phyloP scores from a whole-genome alignment of 306 rosid genomes.

The Argentina anserina region DNA sequence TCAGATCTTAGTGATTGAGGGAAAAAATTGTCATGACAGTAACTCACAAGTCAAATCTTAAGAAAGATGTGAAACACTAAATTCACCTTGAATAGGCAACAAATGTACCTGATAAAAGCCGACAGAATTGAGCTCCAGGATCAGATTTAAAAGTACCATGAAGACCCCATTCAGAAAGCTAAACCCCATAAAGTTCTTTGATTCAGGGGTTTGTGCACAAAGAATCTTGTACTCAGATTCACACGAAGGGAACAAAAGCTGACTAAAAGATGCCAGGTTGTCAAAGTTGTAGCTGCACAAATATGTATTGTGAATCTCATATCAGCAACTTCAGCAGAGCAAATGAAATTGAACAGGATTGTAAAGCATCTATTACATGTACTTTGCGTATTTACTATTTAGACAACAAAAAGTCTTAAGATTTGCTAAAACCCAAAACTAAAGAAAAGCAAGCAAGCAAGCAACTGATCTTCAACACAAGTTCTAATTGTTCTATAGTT shows the following conservation, averaged over 20 bases:
- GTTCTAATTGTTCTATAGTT: too few relatives aligned
- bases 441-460: too few relatives aligned
- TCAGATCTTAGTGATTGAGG: constrained; percentile 18
- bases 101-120: constrained; percentile 88
- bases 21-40: constrained; percentile 5
- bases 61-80: constrained; percentile 15
- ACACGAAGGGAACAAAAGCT: constrained; percentile 92
- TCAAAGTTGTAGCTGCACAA: constrained; percentile 91
- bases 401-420: too few relatives aligned
- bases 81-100: constrained; percentile 4
- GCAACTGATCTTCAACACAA: too few relatives aligned
- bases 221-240: constrained; percentile 75
- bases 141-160: constrained; percentile 90
- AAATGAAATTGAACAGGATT: background rate
- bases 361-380: background rate
- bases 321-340: background rate
- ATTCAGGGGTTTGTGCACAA: constrained; percentile 90
- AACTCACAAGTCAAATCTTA: constrained; percentile 17
- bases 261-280: constrained; percentile 99
- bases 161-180: constrained; percentile 96
- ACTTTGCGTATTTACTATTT: too few relatives aligned
- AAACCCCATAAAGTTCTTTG: constrained; percentile 74
- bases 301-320: background rate
- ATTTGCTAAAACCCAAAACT: too few relatives aligned
- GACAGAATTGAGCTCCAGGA: constrained; percentile 96